A percentile compares a stretch with the other conserved stretches of the same genome.
These are phyloP conservation scores for Camellia japonica DNA, from an alignment of 148 eudicot species.

Conservation along the genomic window DNA sequence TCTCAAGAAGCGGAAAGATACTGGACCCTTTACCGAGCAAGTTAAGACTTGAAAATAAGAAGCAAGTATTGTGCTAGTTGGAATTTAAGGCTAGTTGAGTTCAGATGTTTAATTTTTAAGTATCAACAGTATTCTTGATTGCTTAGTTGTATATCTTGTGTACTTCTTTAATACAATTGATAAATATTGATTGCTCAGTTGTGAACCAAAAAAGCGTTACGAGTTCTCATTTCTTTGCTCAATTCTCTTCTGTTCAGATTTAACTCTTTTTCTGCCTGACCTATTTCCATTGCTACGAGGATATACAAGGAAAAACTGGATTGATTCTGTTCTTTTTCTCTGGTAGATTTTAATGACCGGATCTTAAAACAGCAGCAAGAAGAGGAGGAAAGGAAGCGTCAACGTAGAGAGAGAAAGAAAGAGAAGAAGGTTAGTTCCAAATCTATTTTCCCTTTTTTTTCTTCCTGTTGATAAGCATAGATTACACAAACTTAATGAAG, in stretches of 20 bases:
- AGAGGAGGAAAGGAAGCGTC: conserved; percentile 95
- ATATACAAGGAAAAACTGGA: too few relatives aligned
- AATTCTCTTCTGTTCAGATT: background rate
- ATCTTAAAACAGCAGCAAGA: conserved; percentile 92
- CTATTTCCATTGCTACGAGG: too few relatives aligned
- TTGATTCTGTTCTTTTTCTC: background rate
- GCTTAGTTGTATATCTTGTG: too few relatives aligned
- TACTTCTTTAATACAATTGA: too few relatives aligned
- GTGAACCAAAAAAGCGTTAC: background rate
- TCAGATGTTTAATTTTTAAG: background rate
- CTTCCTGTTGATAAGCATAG: too few relatives aligned
- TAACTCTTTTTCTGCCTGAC: background rate
- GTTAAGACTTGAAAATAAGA: conserved; percentile 38
- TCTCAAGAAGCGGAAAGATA: conserved; percentile 87
- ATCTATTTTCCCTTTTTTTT: background rate
- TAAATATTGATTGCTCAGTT: background rate
- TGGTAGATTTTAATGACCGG: conserved; percentile 79
- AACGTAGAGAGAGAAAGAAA: conserved; percentile 61
- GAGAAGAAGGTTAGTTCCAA: conserved; percentile 50
- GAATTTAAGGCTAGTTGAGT: background rate
- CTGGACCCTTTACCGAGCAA: conserved; percentile 78
- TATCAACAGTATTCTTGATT: background rate
- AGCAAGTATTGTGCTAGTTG: background rate
- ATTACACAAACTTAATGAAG: too few relatives aligned
- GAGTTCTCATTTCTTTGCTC: background rate